Percentiles rank a stretch among this genome's conserved stretches.
Evolutionary conservation across 2,329 filamentous ascomycete species (phyloP).

Genomic region (Fusarium xyrophilum): DNA sequence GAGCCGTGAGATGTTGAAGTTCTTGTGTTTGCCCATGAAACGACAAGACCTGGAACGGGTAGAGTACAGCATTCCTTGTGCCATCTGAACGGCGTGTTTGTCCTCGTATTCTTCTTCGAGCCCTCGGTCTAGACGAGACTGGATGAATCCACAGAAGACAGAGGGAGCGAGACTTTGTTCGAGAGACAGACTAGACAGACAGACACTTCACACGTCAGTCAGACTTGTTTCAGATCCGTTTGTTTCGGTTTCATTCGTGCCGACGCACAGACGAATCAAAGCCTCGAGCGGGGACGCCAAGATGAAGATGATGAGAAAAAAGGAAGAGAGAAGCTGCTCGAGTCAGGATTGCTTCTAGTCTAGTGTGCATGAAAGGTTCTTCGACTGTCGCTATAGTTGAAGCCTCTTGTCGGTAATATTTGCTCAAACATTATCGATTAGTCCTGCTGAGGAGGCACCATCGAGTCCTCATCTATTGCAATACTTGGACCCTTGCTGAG

Average conservation of each 20-base stretch:
- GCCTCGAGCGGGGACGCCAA: conserved; percentile 14
- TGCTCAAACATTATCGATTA: background rate
- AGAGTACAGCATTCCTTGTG: background rate
- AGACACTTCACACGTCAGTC: conserved; percentile 15
- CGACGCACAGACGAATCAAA: conserved; percentile 15
- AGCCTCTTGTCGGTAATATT: background rate
- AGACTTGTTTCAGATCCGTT: conserved; percentile 33
- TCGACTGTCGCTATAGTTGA: background rate
- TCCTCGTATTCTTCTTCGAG: conserved; percentile 2
- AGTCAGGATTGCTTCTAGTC: conserved; percentile 6
- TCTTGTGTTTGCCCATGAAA: conserved; percentile 33
- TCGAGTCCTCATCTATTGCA: conserved; percentile 3
- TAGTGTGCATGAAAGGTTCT: background rate
- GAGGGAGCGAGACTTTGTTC: background rate
- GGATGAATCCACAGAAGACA: background rate
- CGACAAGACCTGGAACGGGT: background rate
- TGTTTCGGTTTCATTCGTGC: conserved; percentile 33
- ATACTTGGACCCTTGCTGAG: conserved; percentile 8
- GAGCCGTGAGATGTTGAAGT: background rate
- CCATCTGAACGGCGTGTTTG: conserved; percentile 9
- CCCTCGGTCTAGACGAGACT: background rate
- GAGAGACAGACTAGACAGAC: background rate
- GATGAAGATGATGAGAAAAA: background rate
- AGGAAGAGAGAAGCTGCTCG: background rate
- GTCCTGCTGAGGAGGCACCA: background rate